Evolutionary conservation across 345 rosid species (phyloP).

Genomic region (Zanthoxylum bungeanum): DNA sequence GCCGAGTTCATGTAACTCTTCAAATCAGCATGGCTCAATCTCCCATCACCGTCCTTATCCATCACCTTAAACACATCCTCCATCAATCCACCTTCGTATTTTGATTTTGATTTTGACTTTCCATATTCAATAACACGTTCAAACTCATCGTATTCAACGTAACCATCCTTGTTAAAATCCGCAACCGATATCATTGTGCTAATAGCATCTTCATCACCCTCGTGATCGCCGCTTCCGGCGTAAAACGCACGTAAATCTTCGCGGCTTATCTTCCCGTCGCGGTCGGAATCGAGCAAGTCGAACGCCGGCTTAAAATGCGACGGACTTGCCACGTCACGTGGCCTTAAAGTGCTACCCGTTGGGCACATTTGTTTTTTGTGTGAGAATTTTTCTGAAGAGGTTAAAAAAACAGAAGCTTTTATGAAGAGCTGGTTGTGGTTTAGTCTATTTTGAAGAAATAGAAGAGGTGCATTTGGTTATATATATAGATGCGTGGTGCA

Average conservation of each 20-base stretch:
- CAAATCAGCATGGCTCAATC: conserved; percentile 55
- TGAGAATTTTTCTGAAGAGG: background rate
- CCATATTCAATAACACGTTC: conserved; percentile 47
- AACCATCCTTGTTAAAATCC: conserved; percentile 70
- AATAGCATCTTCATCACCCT: conserved; percentile 42
- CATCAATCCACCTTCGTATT: conserved; percentile 21
- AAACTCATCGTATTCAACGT: conserved; percentile 85
- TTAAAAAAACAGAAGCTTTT: no score
- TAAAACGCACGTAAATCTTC: conserved; percentile 65
- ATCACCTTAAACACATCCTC: conserved; percentile 67
- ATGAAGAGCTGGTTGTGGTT: background rate
- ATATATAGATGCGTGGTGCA: background rate
- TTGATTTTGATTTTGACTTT: background rate
- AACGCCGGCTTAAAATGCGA: conserved; percentile 57
- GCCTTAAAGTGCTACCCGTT: conserved; percentile 25
- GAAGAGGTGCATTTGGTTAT: background rate
- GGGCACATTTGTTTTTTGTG: conserved; percentile 38
- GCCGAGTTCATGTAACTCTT: conserved; percentile 66
- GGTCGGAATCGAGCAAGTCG: conserved; percentile 81
- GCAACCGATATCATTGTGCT: conserved; percentile 75
- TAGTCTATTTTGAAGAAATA: background rate
- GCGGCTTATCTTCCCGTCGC: conserved; percentile 82
- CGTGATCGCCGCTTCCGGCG: conserved; percentile 27
- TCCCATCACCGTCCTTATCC: conserved; percentile 89
- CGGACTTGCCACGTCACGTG: conserved; percentile 11